Evolutionary conservation across 2,329 filamentous ascomycete genomes (phyloP), one percentile per base, ranked within the genome.

Genomic region (Aspergillus calidoustus): DNA sequence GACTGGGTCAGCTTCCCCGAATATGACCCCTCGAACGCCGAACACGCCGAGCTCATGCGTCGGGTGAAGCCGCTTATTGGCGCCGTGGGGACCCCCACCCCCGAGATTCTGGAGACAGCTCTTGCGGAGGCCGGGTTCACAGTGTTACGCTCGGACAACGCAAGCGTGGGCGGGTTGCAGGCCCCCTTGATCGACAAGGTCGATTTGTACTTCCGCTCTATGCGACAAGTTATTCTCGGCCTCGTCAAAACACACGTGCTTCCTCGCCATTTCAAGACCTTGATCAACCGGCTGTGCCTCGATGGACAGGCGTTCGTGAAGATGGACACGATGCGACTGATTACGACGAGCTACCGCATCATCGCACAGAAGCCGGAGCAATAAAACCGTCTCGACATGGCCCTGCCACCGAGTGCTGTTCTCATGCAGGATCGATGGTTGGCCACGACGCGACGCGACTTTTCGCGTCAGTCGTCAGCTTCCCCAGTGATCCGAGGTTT

Each of bases 11-110:
- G 82, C 64, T 69, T 84, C 55, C 82, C 82, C 3, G 77, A 77
- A 17, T 85, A 84, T 68, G 78, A 85, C 58, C 69, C 81, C 5
- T 68, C 68, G 23, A 79, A 84, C 65, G 73, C 78, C 2, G 76
- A 81, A 61, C 83, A 85, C 54, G 77, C 75, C 30, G 79, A 79
- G 66, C 79, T 85, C 44, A 85, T 85, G 83, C 75, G 80, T 25
- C 81, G 83, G 47, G 82, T 84, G 41, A 85, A 85, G 76, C 83
- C 83, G 15, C 71, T 85, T 48, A 84, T 85, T 63, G 83, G 83
- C 25, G 83, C 83, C 38, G 82, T 85, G 8, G 83, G 83, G 43
- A 85, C 83, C 2, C 83, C 83, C 41, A 84, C 83, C 3, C 82
- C 81, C 4, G 71, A 74, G 34, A 76, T 74, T 13, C 74, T 85